A percentile compares a stretch with the other conserved stretches of the same genome.
phyloP scores from a whole-genome alignment of 495 filamentous ascomycete species.

The Podospora comata region DNA sequence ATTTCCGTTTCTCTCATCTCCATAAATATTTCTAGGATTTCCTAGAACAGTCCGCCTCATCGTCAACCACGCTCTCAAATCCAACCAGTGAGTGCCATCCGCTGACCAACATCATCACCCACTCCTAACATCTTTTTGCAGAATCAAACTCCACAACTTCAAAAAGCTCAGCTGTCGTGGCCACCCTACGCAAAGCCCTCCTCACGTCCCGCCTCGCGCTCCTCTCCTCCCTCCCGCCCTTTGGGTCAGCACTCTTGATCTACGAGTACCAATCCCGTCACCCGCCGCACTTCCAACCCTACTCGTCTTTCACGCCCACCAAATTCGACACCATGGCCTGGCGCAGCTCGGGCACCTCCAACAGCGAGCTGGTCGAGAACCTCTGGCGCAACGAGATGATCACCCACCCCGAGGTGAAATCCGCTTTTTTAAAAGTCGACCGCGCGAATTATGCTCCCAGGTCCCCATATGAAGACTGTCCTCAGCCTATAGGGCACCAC shows the following conservation, averaged over 20 bases:
- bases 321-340: constrained; percentile 71
- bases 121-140: background rate
- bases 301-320: background rate
- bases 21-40: too few relatives aligned
- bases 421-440: constrained; percentile 85
- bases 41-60: too few relatives aligned
- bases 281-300: background rate
- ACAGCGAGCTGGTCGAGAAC: constrained; percentile 75
- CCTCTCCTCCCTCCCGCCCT: constrained; percentile 11
- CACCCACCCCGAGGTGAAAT: constrained; percentile 62
- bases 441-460: constrained; percentile 73
- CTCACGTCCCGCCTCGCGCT: constrained; percentile 1
- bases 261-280: background rate
- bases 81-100: too few relatives aligned
- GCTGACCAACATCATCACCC: background rate
- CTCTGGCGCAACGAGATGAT: constrained; percentile 70
- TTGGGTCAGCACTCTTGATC: background rate
- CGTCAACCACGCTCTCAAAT: too few relatives aligned
- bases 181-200: background rate
- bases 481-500: constrained; percentile 78
- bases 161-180: background rate
- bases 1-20: background rate
- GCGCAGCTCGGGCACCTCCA: constrained; percentile 75
- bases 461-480: constrained; percentile 79
- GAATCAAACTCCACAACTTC: background rate